phyloP scores from a whole-genome alignment of 768 basidiomycete genomes.

The Phaeotremella skinneri region DNA sequence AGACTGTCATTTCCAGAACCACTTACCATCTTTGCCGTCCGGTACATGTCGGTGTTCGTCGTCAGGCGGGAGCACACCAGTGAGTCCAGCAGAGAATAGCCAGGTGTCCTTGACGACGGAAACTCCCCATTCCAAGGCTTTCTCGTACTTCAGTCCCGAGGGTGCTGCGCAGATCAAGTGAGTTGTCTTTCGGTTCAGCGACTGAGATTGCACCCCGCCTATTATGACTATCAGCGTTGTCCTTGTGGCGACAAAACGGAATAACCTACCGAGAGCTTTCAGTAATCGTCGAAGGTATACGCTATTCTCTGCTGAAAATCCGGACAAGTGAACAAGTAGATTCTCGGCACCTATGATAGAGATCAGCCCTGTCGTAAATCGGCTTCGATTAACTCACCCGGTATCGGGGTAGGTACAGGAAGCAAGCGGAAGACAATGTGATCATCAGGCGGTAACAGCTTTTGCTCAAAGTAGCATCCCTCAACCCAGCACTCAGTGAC shows the following conservation, averaged over 20 bases:
- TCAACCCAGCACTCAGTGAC: slow-evolving; percentile 95
- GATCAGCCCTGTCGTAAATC: slow-evolving; percentile 1
- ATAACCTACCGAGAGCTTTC: slow-evolving; percentile 62
- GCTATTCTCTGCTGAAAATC: slow-evolving; percentile 65
- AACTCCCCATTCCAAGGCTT: slow-evolving; percentile 74
- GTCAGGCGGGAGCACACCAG: slow-evolving; percentile 52
- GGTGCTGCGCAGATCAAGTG: slow-evolving; percentile 76
- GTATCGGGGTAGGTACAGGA: slow-evolving; percentile 60
- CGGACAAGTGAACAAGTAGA: slow-evolving; percentile 68
- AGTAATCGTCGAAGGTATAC: slow-evolving; percentile 67
- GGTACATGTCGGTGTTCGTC: slow-evolving; percentile 18
- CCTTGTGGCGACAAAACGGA: slow-evolving; percentile 56
- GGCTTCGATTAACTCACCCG: slow-evolving; percentile 54
- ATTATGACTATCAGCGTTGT: slow-evolving; percentile 54
- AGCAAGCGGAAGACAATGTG: slow-evolving; percentile 72
- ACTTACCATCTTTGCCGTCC: not conserved
- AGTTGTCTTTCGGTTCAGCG: slow-evolving; percentile 61
- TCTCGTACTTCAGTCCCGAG: slow-evolving; percentile 70
- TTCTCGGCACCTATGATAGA: slow-evolving; percentile 58
- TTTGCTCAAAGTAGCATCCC: slow-evolving; percentile 71
- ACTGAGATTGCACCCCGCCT: slow-evolving; percentile 55
- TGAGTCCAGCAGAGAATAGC: slow-evolving; percentile 62
- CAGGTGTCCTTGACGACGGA: slow-evolving; percentile 70
- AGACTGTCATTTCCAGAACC: too few species aligned
- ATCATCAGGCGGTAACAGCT: slow-evolving; percentile 65